These are phyloP conservation scores for Nemania sp. DNA, from an alignment of 2,329 filamentous ascomycete genomes.

Conservation along the genomic window DNA sequence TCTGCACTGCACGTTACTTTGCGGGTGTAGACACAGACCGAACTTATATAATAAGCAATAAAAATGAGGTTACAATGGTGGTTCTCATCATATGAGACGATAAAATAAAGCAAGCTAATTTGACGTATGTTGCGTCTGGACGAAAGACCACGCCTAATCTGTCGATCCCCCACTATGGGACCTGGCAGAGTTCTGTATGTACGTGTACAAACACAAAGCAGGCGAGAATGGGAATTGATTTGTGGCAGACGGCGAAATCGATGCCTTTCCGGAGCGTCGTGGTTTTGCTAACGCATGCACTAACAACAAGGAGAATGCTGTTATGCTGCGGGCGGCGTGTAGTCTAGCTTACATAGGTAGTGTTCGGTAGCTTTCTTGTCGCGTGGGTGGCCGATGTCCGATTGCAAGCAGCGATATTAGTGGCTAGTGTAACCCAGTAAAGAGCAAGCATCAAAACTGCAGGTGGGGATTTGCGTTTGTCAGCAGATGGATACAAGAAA, in stretches of 20 bases:
- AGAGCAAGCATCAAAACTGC: slow-evolving; percentile 16
- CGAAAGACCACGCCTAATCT: background rate
- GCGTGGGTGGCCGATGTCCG: slow-evolving; percentile 19
- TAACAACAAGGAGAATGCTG: slow-evolving; percentile 2
- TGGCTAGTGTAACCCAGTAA: background rate
- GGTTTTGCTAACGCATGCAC: background rate
- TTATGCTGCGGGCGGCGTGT: slow-evolving; percentile 21
- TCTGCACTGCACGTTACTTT: slow-evolving; percentile 9
- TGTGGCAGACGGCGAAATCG: background rate
- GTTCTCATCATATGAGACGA: background rate
- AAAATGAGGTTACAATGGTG: background rate
- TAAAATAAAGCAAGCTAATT: background rate
- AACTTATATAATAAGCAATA: slow-evolving; percentile 10
- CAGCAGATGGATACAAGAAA: slow-evolving; percentile 16
- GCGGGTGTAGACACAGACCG: background rate
- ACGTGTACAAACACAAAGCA: background rate
- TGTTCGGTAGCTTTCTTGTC: background rate
- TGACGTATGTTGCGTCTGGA: background rate
- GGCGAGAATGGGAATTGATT: too few species aligned
- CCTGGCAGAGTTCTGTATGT: background rate
- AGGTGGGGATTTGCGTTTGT: slow-evolving; percentile 22
- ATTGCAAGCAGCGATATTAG: background rate
- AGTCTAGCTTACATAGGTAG: background rate
- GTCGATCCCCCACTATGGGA: slow-evolving; percentile 19
- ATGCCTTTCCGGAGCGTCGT: too few species aligned